Evolutionary conservation across 495 filamentous ascomycete species (phyloP), one percentile per base, ranked within the genome.

Genomic region (Podospora pseudoanserina): DNA sequence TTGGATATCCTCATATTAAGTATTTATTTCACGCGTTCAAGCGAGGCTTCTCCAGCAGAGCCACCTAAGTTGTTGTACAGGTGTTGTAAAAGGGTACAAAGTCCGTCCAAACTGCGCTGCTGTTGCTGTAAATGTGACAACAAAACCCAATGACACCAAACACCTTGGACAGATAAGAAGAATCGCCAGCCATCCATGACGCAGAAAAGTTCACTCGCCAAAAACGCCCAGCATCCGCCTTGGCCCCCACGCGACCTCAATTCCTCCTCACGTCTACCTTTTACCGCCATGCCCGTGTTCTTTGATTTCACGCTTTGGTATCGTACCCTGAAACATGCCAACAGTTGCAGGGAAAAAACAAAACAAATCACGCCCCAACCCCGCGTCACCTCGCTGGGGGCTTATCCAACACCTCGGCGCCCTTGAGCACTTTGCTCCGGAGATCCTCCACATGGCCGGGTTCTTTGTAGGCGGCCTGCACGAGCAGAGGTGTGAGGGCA

Each of bases 401-500:
- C 64, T 69, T 64, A 16, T 70, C 67, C 2, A 72, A 61, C 20
- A 76, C 64, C 64, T 66, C 16, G n/a, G 68, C 67, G 0, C 74
- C 74, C 6, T 69, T 57, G 23, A 76, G 39, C 9, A 66, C 32
- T 63, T 68, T 74, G 49, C 34, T 53, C 15, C 72, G 66, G 32
- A 44, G 71, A 18, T 76, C 73, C 32, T 64, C 57, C 9, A 76
- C 74, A 5, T 60, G 49, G 4, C 55, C 67, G 0, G 20, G 18
- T 9, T 63, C 49, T 30, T 39, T 39, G 28, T 66, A 76, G n/a
- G 70, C 70, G 9, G 70, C 57, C 63, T 73, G 67, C 23, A 64
- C 60, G 11, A 76, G 67, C 32, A 72, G 66, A 56, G 74, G 73
- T 4, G 67, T 67, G 20, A 76, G n/a, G 28, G 69, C 71, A 20